Evolutionary conservation across 139 green algal genomes (phyloP), one percentile per base, ranked within the genome.

Genomic region (Pleodorina starrii): DNA sequence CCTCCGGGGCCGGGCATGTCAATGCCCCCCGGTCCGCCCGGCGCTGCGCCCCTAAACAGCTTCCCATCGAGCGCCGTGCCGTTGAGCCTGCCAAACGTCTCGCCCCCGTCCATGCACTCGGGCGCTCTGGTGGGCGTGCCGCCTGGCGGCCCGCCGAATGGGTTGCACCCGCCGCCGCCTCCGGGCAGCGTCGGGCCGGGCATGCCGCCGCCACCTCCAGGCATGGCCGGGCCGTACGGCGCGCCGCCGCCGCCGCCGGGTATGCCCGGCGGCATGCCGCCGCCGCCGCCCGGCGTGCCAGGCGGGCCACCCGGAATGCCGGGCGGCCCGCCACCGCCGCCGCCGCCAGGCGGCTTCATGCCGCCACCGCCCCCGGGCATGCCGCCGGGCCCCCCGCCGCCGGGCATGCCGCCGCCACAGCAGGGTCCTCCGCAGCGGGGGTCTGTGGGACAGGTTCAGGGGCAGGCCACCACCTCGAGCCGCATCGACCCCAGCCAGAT

Each of bases 401-500:
- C 71, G 6, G 79, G 69, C 63, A 69, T 72, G 48, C 23, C 74
- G n/a, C 60, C 46, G 36, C 12, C 0, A 46, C 60, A 66, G 36
- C 90, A 82, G 23, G 36, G 35, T 12, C 21, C 27, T 17, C 80
- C 43, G n/a, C 42, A 60, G 29, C 44, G 74, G 29, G 17, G 68
- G 57, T 42, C 44, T 6, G 21, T 35, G 21, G 44, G 27, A 16
- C 84, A 87, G 27, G 19, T 44, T 14, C 21, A 16, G 36, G 57
- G 16, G 3, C 2, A 5, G 19, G 25, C 40, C 0, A n/a, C 3
- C 36, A 38, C 38, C 3, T 75, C 79, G 21, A 81, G 38, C 85
- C 86, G 93, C 38, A 98, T 99, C 66, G 96, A 99, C 84, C 97
- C 97, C 16, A 85, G 90, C 16, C 95, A 97, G 90, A 98, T 99